Evolutionary conservation across 495 filamentous ascomycete genomes (phyloP).

Genomic region (Pseudotulostoma volvatum): DNA sequence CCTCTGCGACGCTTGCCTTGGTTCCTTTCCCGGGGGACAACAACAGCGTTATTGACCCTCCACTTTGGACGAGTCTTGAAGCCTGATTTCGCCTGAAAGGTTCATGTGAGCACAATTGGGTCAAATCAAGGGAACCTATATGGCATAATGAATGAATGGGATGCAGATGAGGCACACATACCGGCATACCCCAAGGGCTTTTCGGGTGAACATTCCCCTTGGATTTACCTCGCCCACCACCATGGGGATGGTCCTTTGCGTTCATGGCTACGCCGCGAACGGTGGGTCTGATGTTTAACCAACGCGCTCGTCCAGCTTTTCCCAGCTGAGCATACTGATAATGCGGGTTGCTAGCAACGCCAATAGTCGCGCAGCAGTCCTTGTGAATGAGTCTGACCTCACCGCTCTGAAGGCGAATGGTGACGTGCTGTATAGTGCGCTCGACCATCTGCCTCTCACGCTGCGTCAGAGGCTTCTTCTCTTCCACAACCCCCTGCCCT

Average conservation of each 20-base stretch:
- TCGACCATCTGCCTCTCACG: slow-evolving; percentile 33
- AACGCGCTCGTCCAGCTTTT: slow-evolving; percentile 83
- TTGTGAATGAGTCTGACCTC: slow-evolving; percentile 76
- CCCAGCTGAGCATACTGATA: slow-evolving; percentile 79
- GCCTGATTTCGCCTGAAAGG: slow-evolving; percentile 68
- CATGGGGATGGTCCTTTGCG: slow-evolving; percentile 88
- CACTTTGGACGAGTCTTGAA: slow-evolving; percentile 78
- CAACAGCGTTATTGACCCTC: slow-evolving; percentile 71
- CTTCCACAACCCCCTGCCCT: slow-evolving; percentile 10
- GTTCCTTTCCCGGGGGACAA: slow-evolving; percentile 56
- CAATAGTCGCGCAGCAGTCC: slow-evolving; percentile 86
- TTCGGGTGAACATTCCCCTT: slow-evolving; percentile 93
- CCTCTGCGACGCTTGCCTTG: slow-evolving; percentile 50
- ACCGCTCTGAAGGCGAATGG: slow-evolving; percentile 74
- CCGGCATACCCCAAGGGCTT: slow-evolving; percentile 89
- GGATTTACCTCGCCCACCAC: slow-evolving; percentile 95
- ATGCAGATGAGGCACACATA: slow-evolving; percentile 32
- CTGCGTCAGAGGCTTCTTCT: slow-evolving; percentile 20
- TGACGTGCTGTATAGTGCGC: slow-evolving; percentile 49
- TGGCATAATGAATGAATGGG: slow-evolving; percentile 1
- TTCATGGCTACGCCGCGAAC: slow-evolving; percentile 98
- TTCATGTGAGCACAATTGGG: slow-evolving; percentile 22
- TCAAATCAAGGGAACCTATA: no score
- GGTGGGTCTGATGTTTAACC: slow-evolving; percentile 84
- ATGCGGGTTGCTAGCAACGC: slow-evolving; percentile 82